Conservation (phyloP, 2,329 filamentous ascomycete species). For the Fusarium oligoseptatum region DNA sequence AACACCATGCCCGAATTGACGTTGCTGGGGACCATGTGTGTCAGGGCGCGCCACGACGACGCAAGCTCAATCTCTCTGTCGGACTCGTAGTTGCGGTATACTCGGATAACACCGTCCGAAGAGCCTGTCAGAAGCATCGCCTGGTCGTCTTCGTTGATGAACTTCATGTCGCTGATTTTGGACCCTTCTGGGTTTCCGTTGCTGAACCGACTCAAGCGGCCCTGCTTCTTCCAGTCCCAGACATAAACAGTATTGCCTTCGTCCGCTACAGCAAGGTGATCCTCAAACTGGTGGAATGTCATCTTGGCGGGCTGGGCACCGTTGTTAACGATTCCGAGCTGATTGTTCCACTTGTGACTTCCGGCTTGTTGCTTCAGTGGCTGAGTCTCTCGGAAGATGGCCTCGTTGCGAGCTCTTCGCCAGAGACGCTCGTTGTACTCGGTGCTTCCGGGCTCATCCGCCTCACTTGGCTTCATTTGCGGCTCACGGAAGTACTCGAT, state of each 20-base stretch:
- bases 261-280: slow-evolving; percentile 93
- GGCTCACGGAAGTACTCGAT: slow-evolving; percentile 98
- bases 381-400: slow-evolving; percentile 91
- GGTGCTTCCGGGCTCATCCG: slow-evolving; percentile 94
- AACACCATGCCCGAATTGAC: slow-evolving; percentile 96
- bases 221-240: slow-evolving; percentile 91
- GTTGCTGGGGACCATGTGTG: slow-evolving; percentile 93
- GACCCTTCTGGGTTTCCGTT: slow-evolving; percentile 94
- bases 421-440: slow-evolving; percentile 97
- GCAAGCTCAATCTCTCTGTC: slow-evolving; percentile 84
- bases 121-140: slow-evolving; percentile 95
- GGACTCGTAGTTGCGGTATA: slow-evolving; percentile 92
- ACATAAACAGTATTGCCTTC: slow-evolving; percentile 91
- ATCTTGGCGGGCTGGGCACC: slow-evolving; percentile 90
- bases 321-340: slow-evolving; percentile 87
- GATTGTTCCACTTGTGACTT: slow-evolving; percentile 87
- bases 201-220: slow-evolving; percentile 84
- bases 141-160: slow-evolving; percentile 98
- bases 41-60: slow-evolving; percentile 90
- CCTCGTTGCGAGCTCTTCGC: slow-evolving; percentile 92
- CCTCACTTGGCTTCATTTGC: slow-evolving; percentile 96
- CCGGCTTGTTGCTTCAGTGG: slow-evolving; percentile 91
- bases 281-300: slow-evolving; percentile 98
- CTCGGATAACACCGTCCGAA: slow-evolving; percentile 92
- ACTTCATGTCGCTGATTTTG: slow-evolving; percentile 93